Base-by-base conservation (phyloP, 2,329 filamentous ascomycete species). In the Trichoderma oligosporum region DNA sequence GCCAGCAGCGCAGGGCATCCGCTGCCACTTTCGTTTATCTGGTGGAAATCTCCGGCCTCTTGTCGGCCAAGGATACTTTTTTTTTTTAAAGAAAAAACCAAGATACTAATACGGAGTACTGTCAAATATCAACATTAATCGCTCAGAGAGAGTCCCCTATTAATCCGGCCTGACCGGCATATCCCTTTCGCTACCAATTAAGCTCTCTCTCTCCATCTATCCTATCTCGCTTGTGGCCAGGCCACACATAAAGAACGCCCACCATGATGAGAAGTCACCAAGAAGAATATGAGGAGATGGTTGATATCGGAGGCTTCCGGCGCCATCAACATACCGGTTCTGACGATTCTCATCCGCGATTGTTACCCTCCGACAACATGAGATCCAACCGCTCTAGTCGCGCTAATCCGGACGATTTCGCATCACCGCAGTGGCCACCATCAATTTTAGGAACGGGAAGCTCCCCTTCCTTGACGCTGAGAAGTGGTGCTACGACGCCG, bases 381-480 rank as follows among this genome's bases (percentile, higher is more conserved):
- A 25, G 27, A 31, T 60, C 58, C 45, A 60, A 60, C 47, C 54
- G 58, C 29, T 57, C 53, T 25, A 60, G 58, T 25, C 53, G 45
- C 36, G 48, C 24, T 31, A 29, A 59, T 35, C 49, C 56, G 11
- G 56, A 60, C 25, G 56, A 61, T 7, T 56, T 69, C 45, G 63
- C 61, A 8, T 54, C 61, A 31, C 60, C 61, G 14, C 65, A 67
- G 59, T 68, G 65, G 66, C 64, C 65, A 57, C 65, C 63, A 8
- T 61, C 63, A 1, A 58, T 63, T 38, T 56, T 59, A 14, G 63
- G 64, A 29, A 67, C 61, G n/a, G 66, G 66, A 7, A 67, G 62
- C 4, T 66, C 66, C 7, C 66, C 66, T 12, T 55, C 51, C 7
- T 18, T 55, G 7, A 61, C 66, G 16, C 49, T 68, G 12, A 54